Base-by-base conservation (phyloP, 1,284 basidiomycete species). In the Cerrena zonata region DNA sequence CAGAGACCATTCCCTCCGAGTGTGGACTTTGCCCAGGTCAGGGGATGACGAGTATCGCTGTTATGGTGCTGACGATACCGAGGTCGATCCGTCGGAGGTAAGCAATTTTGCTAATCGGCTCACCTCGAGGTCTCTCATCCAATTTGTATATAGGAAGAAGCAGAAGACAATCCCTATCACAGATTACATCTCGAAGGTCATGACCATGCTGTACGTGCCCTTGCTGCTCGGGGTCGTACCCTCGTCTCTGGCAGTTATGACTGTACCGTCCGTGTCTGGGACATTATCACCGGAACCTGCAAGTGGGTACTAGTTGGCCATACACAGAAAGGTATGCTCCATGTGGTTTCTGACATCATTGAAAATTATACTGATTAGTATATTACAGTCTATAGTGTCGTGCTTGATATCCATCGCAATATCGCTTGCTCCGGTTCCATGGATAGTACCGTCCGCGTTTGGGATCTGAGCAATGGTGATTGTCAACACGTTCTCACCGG, bases 191-290 rank as follows among this genome's bases (percentile, higher is more conserved):
- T 97, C 2, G 78, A 88, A 61, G 94, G 94, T 0, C 94, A 97
- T 61, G 85, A 86, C 48, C 86, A 91, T 62, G 92, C 94, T 24
- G 93, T 97, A 13, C 82, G 94, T 51, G 91, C 92, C 3, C 75
- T 97, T n/a, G 91, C 93, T 24, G 90, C 91, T 10, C 78, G 91
- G 56, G 93, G 94, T 3, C 78, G 89, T 39, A 92, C 88, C 1
- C 77, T 95, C 42, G 89, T 94, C 21, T 94, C 91, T n/a, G 94
- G 93, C 24, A 94, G 91, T 60, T 97, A 97, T 68, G 94, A 97
- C 65, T 89, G 84, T 64, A 90, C 84, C 2, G 92, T 96, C 36
- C 84, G 94, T 36, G 88, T 96, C 30, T 97, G 94, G 94, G 93
- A 97, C 65, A 87, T 92, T 52, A 78, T 93, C 56, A 88, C 84